Evolutionary conservation across 192 early-diverging fungal species (phyloP).

Genomic region (Gamsiella multidivaricata): DNA sequence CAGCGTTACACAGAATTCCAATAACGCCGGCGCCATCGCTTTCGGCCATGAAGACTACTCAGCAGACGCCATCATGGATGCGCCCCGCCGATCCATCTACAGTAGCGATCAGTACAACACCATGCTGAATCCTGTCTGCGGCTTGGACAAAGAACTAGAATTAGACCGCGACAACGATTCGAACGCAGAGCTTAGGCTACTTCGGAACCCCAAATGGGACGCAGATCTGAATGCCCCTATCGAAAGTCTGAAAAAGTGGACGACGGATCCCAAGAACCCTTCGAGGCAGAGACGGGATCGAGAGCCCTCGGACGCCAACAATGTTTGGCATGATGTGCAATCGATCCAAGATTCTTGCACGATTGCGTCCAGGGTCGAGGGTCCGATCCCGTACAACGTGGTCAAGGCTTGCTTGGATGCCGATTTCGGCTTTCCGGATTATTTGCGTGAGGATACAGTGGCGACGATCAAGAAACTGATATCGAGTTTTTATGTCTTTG

Average conservation of each 20-base stretch:
- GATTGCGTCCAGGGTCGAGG: neutral
- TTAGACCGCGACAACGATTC: neutral
- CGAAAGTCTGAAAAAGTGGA: neutral
- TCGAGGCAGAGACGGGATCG: neutral
- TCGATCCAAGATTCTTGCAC: constrained; percentile 11
- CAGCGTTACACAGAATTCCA: neutral
- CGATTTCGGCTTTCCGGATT: constrained; percentile 15
- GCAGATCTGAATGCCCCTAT: neutral
- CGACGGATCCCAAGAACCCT: neutral
- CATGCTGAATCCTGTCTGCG: too few species aligned
- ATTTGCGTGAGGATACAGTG: constrained; percentile 14
- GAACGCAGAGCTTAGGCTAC: neutral
- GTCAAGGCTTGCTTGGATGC: constrained; percentile 25
- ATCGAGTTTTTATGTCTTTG: constrained; percentile 29
- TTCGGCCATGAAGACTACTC: neutral
- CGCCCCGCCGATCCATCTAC: neutral
- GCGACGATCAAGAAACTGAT: constrained; percentile 28
- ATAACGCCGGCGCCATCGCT: neutral
- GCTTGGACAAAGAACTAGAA: too few species aligned
- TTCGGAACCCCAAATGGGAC: neutral
- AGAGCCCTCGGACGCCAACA: neutral
- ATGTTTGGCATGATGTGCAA: constrained; percentile 12
- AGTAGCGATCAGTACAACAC: neutral
- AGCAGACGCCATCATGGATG: neutral
- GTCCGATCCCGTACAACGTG: constrained; percentile 12